Evolutionary conservation across 345 rosid species (phyloP).

Genomic region (Salix brachista): DNA sequence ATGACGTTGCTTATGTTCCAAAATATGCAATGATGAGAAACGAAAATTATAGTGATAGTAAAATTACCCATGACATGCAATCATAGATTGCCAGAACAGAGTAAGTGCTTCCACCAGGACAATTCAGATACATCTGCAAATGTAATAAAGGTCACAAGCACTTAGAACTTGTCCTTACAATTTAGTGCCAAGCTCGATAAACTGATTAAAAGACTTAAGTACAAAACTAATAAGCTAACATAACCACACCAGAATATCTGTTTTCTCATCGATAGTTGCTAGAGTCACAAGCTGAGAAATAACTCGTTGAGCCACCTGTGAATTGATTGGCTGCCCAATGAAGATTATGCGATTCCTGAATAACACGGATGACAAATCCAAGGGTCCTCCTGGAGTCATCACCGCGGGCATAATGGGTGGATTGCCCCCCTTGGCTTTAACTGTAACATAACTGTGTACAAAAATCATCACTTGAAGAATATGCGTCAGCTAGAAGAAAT

Average conservation of each 20-base stretch:
- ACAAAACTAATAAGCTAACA: constrained; percentile 3
- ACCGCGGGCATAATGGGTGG: constrained; percentile 89
- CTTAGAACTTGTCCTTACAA: not conserved
- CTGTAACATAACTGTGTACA: constrained; percentile 38
- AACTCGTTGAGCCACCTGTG: constrained; percentile 85
- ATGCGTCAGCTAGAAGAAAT: not conserved
- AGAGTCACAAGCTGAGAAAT: constrained; percentile 92
- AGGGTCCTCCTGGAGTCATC: constrained; percentile 82
- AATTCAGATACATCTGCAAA: constrained; percentile 72
- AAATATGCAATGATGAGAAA: not conserved
- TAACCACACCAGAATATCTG: constrained; percentile 72
- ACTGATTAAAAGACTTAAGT: not conserved
- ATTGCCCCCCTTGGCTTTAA: constrained; percentile 59
- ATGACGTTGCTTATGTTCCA: not conserved
- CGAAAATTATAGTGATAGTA: not conserved
- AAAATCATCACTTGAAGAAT: not conserved
- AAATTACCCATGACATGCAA: constrained; percentile 88
- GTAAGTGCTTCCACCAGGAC: constrained; percentile 93
- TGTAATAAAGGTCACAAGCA: constrained; percentile 14
- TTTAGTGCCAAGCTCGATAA: not conserved
- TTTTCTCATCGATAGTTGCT: constrained; percentile 75
- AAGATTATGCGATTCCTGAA: constrained; percentile 85
- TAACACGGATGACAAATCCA: constrained; percentile 81
- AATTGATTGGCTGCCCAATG: constrained; percentile 73
- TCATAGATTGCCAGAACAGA: constrained; percentile 89